Evolutionary conservation across 108 stramenopile species (phyloP).

Genomic region (Pseudonitzschia multistriata): DNA sequence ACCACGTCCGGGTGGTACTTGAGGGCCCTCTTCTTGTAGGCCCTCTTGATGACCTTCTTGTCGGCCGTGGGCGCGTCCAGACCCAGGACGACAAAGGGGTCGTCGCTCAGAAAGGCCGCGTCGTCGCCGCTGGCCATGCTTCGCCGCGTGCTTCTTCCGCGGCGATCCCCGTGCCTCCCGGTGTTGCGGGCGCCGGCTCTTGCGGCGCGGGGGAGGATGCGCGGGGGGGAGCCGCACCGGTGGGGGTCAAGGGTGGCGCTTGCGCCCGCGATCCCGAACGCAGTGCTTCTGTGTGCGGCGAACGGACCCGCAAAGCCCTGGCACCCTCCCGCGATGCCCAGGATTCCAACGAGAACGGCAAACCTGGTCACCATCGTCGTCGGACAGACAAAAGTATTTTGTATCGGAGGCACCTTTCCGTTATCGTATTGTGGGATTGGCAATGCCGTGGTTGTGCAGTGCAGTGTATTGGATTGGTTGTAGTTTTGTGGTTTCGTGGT

Average conservation of each 20-base stretch:
- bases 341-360: not conserved
- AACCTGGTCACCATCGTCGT: not conserved
- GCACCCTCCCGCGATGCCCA: not conserved
- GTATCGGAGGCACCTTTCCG: not conserved
- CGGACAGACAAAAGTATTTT: not conserved
- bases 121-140: not conserved
- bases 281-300: not conserved
- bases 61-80: constrained; percentile 50
- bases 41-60: constrained; percentile 70
- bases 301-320: not conserved
- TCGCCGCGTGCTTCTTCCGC: not conserved
- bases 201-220: too few relatives aligned
- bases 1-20: constrained; percentile 83
- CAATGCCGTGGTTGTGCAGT: too few relatives aligned
- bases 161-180: too few relatives aligned
- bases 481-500: too few relatives aligned
- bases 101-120: not conserved
- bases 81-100: constrained; percentile 47
- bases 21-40: constrained; percentile 74
- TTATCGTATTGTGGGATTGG: too few relatives aligned
- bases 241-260: too few relatives aligned
- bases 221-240: too few relatives aligned
- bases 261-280: not conserved
- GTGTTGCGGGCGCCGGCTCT: too few relatives aligned
- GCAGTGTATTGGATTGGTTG: too few relatives aligned